Percentiles rank a stretch among this genome's conserved stretches.
These are phyloP conservation scores for Epicoccum nigrum DNA, from an alignment of 2,329 filamentous ascomycete genomes.

Conservation along the genomic window DNA sequence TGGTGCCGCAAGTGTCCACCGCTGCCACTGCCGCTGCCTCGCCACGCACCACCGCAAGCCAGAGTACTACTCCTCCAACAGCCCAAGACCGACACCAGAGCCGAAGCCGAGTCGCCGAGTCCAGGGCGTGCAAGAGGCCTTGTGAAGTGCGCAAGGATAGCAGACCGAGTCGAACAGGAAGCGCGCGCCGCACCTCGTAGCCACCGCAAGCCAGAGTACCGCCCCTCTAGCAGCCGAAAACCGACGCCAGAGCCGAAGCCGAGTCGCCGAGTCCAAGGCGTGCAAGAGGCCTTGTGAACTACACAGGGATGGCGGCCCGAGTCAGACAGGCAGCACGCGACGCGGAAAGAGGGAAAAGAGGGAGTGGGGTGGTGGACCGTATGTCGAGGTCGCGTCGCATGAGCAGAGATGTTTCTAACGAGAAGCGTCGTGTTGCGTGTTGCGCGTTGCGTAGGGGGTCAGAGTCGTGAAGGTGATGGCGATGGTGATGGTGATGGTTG, in stretches of 20 bases:
- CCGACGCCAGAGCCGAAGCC: neutral
- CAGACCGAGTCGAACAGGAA: neutral
- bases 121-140: neutral
- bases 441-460: too few species aligned
- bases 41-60: neutral
- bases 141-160: conserved; percentile 10
- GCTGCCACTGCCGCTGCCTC: neutral
- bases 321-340: neutral
- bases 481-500: too few species aligned
- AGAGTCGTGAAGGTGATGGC: too few species aligned
- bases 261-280: neutral
- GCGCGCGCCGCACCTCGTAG: too few species aligned
- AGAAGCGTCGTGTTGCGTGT: too few species aligned
- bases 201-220: conserved; percentile 1
- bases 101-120: neutral
- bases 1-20: neutral
- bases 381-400: too few species aligned
- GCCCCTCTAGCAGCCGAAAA: neutral
- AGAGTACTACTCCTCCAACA: neutral
- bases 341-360: neutral
- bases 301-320: conserved; percentile 6
- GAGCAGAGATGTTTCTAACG: too few species aligned
- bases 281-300: conserved; percentile 6
- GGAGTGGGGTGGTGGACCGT: neutral
- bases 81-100: neutral